Evolutionary conservation across 148 eudicot species (phyloP).

Genomic region (Bassia scoparia): DNA sequence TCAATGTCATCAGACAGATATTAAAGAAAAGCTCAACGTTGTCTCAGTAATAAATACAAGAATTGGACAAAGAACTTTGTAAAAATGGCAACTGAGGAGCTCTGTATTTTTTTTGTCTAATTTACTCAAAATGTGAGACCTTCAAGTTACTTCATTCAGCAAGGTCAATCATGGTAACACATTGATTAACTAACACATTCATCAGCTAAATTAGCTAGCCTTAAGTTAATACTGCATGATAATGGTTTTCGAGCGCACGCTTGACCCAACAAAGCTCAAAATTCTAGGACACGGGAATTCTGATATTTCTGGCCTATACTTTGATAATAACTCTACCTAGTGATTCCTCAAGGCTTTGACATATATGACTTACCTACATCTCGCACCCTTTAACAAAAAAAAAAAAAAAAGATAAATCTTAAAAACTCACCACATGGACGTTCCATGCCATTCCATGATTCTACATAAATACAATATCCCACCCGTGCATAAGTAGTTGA

Average conservation of each 20-base stretch:
- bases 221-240: not conserved
- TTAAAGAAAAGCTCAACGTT: conserved; percentile 8
- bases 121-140: conserved; percentile 1
- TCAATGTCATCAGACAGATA: conserved; percentile 12
- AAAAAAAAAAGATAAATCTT: too few species aligned
- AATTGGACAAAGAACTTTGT: not conserved
- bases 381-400: not conserved
- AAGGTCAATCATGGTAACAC: not conserved
- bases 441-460: not conserved
- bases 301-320: too few species aligned
- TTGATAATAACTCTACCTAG: not conserved
- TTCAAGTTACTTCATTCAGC: not conserved
- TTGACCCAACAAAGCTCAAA: not conserved
- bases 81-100: not conserved
- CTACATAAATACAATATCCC: too few species aligned
- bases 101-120: not conserved
- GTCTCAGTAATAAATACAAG: not conserved
- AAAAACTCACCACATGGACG: not conserved
- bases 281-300: not conserved
- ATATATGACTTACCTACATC: not conserved
- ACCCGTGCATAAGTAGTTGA: not conserved
- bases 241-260: not conserved
- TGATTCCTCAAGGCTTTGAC: not conserved
- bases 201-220: not conserved
- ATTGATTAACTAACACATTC: not conserved